phyloP scores from a whole-genome alignment of 192 early-diverging fungal genomes.

The Coemansia sp. region DNA sequence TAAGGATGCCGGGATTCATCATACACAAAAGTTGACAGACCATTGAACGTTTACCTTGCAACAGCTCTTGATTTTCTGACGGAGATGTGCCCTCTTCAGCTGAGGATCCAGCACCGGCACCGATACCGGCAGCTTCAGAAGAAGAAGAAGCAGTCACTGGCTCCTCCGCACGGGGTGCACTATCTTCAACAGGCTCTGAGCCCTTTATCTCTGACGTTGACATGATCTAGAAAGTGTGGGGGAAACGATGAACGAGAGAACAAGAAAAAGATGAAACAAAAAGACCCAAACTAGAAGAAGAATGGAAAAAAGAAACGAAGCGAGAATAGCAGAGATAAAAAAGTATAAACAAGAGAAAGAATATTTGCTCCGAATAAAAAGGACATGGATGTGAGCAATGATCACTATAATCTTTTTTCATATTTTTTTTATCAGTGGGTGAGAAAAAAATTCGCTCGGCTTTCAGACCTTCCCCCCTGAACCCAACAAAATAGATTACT shows the following conservation, averaged over 20 bases:
- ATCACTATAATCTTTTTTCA: background rate
- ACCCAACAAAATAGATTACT: background rate
- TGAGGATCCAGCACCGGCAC: too few relatives aligned
- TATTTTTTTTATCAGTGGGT: background rate
- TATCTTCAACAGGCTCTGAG: slow-evolving; percentile 2
- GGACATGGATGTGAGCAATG: background rate
- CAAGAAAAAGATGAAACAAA: background rate
- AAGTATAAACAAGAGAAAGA: slow-evolving; percentile 1
- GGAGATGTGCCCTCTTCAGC: slow-evolving; percentile 6
- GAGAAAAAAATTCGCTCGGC: background rate
- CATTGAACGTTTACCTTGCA: slow-evolving; percentile 4
- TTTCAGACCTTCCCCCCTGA: background rate
- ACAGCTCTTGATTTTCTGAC: slow-evolving; percentile 4
- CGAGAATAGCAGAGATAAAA: background rate
- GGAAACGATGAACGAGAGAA: slow-evolving; percentile 1
- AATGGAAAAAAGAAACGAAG: background rate
- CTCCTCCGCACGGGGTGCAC: background rate
- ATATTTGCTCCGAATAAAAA: background rate
- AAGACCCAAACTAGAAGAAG: background rate
- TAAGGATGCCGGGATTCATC: background rate
- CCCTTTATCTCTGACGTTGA: slow-evolving; percentile 25
- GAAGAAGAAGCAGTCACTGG: background rate
- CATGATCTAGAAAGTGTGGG: slow-evolving; percentile 17
- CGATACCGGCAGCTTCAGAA: background rate
- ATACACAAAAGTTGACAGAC: background rate